Base-by-base conservation (phyloP, 1,284 basidiomycete genomes). In the Phellopilus nigrolimitatus region DNA sequence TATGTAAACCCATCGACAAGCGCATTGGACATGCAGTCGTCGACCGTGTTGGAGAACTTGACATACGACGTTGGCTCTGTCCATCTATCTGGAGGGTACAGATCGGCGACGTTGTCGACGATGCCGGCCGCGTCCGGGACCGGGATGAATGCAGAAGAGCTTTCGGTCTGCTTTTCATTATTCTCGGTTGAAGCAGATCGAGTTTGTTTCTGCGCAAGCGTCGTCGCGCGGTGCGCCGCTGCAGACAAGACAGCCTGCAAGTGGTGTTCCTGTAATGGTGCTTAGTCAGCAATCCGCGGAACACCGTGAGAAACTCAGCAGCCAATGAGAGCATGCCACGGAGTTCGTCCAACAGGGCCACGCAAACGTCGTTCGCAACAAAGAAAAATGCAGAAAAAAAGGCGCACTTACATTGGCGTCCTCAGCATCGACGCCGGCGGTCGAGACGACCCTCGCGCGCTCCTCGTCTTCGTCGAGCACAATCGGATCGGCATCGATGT, bases 71-170 rank as follows among this genome's bases (percentile, higher is more conserved):
- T 66, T 3, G 92, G 84, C 60, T 95, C 90, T 57, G 74, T 76
- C 84, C 88, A 95, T 52, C 72, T 73, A 43, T 73, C 71, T 3
- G 77, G 49, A 3, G 82, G 80, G 63, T 95, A 95, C 34, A 92
- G 71, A 10, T 83, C 75, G 30, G 78, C 77, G 63, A 88, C 91
- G 59, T 88, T 82, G 41, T 81, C 79, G 47, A 90, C 82, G 56
- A 89, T 62, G 47, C 91, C 91, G 3, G 87, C 88, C 1, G 90
- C 91, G 64, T 95, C 91, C 0, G 94, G 93, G 4, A 89, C 94
- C 2, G 94, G 95, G 60, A 97, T 97, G 68, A 80, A 93, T 0
- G 88, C 91, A 45, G 80, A 72, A 4, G 78, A 73, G 0, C 68
- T 59, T 8, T 71, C 67, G 34, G 69, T 61, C n/a, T 69, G 64